phyloP scores from a whole-genome alignment of 257 asterid species.

The Solanum gracilifrons region DNA sequence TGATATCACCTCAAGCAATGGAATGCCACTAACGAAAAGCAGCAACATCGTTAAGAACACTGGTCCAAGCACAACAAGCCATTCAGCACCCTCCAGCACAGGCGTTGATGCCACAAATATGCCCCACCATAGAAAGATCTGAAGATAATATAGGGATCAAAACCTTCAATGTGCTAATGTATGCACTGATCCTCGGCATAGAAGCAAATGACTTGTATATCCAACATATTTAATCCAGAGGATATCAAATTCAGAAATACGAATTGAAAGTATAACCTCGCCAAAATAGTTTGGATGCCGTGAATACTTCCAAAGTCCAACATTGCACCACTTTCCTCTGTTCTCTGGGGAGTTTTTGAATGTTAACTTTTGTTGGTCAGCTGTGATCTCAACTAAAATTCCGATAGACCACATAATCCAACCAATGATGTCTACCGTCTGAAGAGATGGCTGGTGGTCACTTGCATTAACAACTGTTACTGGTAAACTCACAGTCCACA shows the following conservation, averaged over 20 bases:
- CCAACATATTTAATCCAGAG: neutral
- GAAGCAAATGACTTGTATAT: neutral
- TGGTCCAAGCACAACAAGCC: constrained; percentile 90
- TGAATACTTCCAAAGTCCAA: constrained; percentile 88
- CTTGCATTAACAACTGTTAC: constrained; percentile 86
- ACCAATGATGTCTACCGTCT: constrained; percentile 61
- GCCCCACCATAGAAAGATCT: constrained; percentile 99
- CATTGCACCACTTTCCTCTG: constrained; percentile 80
- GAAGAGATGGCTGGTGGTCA: constrained; percentile 50
- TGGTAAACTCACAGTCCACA: constrained; percentile 96
- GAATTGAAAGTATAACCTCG: constrained; percentile 41
- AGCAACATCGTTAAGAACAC: constrained; percentile 66
- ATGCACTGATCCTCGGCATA: neutral
- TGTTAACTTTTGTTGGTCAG: constrained; percentile 80
- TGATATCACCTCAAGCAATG: constrained; percentile 66
- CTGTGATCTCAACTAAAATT: constrained; percentile 50
- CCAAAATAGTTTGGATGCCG: constrained; percentile 99
- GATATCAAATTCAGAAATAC: neutral
- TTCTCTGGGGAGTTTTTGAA: constrained; percentile 66
- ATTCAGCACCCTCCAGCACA: constrained; percentile 59
- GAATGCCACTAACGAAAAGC: constrained; percentile 85
- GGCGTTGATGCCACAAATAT: constrained; percentile 90
- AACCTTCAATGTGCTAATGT: neutral
- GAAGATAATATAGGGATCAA: neutral
- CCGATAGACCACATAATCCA: constrained; percentile 84